Evolutionary conservation across 2,329 filamentous ascomycete species (phyloP).

Genomic region (Paracoccidioides brasiliensis): DNA sequence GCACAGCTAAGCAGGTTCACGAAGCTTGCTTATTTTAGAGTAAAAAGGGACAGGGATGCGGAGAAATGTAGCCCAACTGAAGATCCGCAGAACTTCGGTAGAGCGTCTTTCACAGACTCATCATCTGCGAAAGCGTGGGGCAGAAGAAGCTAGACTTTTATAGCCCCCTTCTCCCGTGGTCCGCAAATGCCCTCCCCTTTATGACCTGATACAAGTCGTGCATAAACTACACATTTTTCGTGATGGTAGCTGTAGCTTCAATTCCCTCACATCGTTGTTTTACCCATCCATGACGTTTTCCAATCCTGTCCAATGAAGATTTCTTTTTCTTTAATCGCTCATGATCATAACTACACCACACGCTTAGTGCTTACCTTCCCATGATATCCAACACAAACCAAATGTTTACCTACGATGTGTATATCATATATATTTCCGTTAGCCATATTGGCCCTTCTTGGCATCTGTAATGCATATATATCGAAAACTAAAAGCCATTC

Average conservation of each 20-base stretch:
- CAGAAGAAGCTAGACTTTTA: slow-evolving; percentile 13
- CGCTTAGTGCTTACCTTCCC: not conserved
- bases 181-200: not conserved
- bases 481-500: not conserved
- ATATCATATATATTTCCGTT: not conserved
- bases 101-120: slow-evolving; percentile 22
- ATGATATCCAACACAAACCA: not conserved
- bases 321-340: not conserved
- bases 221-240: not conserved
- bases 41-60: slow-evolving; percentile 49
- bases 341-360: not conserved
- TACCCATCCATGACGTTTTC: not conserved
- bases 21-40: slow-evolving; percentile 69
- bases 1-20: slow-evolving; percentile 71
- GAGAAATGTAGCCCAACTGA: slow-evolving; percentile 11
- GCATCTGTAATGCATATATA: not conserved
- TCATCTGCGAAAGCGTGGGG: slow-evolving; percentile 6
- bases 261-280: not conserved
- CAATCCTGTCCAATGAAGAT: not conserved
- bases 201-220: not conserved
- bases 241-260: no score
- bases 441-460: not conserved
- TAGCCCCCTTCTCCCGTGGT: not conserved
- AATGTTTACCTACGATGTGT: not conserved
- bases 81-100: slow-evolving; percentile 23